Base-by-base conservation (phyloP, 768 basidiomycete species). In the Galerina marginata region DNA sequence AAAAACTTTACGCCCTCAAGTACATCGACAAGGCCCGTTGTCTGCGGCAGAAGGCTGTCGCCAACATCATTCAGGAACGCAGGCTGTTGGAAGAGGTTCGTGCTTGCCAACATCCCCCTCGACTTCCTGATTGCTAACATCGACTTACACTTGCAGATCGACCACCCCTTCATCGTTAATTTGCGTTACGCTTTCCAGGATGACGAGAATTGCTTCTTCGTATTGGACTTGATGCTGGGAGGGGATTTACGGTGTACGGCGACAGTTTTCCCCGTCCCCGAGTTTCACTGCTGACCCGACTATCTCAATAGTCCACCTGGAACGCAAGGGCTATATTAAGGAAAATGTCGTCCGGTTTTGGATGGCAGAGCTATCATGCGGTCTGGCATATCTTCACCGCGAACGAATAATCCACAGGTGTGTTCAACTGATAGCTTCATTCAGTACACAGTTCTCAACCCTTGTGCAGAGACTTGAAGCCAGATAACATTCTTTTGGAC, bases 181-280 rank as follows among this genome's bases (percentile, higher is more conserved):
- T 73, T 96, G 66, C 89, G 93, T 39, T 97, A 96, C 71, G 96
- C 96, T 5, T 99, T 99, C 74, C 96, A 99, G 73, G 96, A 98
- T 70, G 96, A 97, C 67, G 89, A 92, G 65, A 96, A 97, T 73
- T 96, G 96, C 69, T 99, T 98, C 82, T 97, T 98, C 77, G 95
- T 98, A 6, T 79, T 98, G 58, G 96, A 99, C 74, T 84, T 99
- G 49, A 97, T 97, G 95, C 80, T 97, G 0, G 96, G 96, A 33
- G 96, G 96, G 10, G 95, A 98, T 76, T 77, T 98, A 67, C 85
- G 96, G 75, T 92, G 90, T 98, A 69, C 69, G 95, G 77, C 12
- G 42, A 52, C 58, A n/a, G 33, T 58, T 15, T 54, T 58, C 62
- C 9, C 46, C 43, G 29, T 58, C 26, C 51, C 38, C 48, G 15